A percentile compares a stretch with the other conserved stretches of the same genome.
These are phyloP conservation scores for Xylaria acuta DNA, from an alignment of 495 filamentous ascomycete genomes.

Conservation along the genomic window DNA sequence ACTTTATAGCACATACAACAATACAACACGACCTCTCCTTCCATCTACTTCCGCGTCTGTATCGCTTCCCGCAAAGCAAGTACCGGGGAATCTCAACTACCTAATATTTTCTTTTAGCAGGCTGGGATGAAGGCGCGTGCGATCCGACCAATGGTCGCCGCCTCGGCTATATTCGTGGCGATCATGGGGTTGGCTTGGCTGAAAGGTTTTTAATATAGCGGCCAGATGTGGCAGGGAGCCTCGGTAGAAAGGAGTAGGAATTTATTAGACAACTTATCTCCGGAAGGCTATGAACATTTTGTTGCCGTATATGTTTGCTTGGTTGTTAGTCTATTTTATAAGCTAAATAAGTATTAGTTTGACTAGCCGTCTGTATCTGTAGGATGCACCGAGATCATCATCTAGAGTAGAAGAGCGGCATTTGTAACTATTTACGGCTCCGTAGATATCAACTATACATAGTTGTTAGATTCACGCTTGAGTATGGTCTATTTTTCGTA, in stretches of 20 bases:
- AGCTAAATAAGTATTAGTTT: neutral
- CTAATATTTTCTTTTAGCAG: neutral
- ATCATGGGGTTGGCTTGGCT: conserved; percentile 9
- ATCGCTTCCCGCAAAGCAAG: neutral
- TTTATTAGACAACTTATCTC: neutral
- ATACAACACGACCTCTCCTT: neutral
- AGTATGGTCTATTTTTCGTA: neutral
- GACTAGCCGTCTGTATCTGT: neutral
- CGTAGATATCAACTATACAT: neutral
- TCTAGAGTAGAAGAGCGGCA: neutral
- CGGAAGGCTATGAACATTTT: neutral
- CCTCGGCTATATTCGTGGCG: conserved; percentile 10
- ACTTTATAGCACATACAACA: neutral
- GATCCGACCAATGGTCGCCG: conserved; percentile 1
- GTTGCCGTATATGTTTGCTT: neutral
- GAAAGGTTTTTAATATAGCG: neutral
- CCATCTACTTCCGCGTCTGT: neutral
- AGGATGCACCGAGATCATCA: neutral
- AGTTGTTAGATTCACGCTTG: neutral
- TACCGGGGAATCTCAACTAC: conserved; percentile 1
- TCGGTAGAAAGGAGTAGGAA: neutral
- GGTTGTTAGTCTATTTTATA: neutral
- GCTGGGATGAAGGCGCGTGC: neutral
- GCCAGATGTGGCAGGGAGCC: neutral
- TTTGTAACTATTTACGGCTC: neutral